Conservation (phyloP, 345 rosid genomes). For the Cochlearia excelsa region DNA sequence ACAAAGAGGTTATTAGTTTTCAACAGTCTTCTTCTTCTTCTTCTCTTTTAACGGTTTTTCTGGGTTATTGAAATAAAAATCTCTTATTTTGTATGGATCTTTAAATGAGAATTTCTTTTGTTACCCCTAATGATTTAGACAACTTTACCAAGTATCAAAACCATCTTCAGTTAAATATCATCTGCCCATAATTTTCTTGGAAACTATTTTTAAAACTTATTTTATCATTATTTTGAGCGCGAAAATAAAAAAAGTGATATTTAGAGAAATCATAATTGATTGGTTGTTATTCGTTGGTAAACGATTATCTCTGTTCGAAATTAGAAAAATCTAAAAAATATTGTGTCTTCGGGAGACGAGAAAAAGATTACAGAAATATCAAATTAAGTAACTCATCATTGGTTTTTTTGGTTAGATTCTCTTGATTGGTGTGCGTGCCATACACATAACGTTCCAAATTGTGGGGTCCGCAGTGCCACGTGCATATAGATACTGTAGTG, state of each 20-base stretch:
- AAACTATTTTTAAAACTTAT: too few species aligned
- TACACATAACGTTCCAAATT: slow-evolving; percentile 11
- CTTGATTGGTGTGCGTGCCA: slow-evolving; percentile 22
- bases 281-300: neutral
- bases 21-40: slow-evolving; percentile 15
- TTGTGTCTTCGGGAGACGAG: neutral
- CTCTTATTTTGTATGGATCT: too few species aligned
- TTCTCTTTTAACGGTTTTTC: slow-evolving; percentile 3
- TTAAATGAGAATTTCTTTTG: too few species aligned
- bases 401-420: neutral
- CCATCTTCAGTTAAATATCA: too few species aligned
- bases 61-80: neutral
- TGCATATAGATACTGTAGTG: neutral
- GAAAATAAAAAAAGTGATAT: neutral
- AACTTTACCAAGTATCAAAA: too few species aligned
- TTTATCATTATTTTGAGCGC: neutral
- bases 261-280: slow-evolving; percentile 3
- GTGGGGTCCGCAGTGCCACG: slow-evolving; percentile 16
- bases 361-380: too few species aligned
- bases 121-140: too few species aligned
- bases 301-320: too few species aligned
- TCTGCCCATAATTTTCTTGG: too few species aligned
- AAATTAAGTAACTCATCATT: too few species aligned
- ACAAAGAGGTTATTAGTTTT: neutral
- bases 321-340: neutral